Evolutionary conservation across 139 green algal genomes (phyloP).

Genomic region (Tetraselmis chui): DNA sequence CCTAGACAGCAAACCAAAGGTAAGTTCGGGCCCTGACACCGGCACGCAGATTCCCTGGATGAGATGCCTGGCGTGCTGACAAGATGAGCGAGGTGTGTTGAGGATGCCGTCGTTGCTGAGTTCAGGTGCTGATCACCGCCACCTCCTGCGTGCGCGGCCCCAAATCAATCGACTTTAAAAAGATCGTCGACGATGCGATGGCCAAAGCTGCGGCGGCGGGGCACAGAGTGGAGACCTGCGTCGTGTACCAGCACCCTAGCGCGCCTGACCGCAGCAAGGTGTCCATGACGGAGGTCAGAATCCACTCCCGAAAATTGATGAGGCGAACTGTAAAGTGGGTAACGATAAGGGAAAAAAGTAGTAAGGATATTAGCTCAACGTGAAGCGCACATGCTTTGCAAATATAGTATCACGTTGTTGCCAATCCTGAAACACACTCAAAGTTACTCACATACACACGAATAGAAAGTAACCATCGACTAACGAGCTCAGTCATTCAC

Average conservation of each 20-base stretch:
- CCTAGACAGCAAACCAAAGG: conserved; percentile 43
- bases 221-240: conserved; percentile 16
- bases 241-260: not conserved
- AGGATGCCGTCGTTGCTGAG: too few species aligned
- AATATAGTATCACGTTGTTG: too few species aligned
- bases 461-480: too few species aligned
- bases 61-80: too few species aligned
- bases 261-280: not conserved
- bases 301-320: not conserved
- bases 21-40: conserved; percentile 7
- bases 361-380: too few species aligned
- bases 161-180: conserved; percentile 84
- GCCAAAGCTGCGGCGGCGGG: conserved; percentile 3
- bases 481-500: too few species aligned
- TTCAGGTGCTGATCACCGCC: conserved; percentile 64
- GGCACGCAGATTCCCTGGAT: too few species aligned
- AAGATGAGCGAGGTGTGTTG: too few species aligned
- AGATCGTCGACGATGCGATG: conserved; percentile 68
- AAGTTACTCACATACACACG: too few species aligned
- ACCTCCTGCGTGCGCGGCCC: conserved; percentile 67
- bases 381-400: too few species aligned
- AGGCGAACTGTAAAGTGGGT: not conserved
- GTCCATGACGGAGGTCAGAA: not conserved
- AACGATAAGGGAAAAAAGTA: too few species aligned
- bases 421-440: too few species aligned